These are phyloP conservation scores for Cercospora berteroae DNA, from an alignment of 2,329 filamentous ascomycete species.

Conservation along the genomic window DNA sequence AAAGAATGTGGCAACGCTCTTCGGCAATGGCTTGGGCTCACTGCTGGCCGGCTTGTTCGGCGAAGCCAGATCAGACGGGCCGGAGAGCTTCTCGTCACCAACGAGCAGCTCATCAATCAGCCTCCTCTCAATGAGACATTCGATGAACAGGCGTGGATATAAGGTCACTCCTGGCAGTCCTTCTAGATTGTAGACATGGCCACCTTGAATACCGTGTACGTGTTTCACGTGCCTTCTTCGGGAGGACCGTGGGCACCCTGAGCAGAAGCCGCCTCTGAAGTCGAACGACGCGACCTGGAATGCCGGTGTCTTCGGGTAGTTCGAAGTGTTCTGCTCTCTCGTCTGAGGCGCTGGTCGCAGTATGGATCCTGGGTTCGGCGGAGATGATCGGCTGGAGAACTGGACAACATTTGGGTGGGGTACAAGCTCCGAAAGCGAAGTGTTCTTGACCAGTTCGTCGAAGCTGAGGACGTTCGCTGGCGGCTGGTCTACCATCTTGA, in stretches of 20 bases:
- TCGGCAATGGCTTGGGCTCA: not conserved
- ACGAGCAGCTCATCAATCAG: not conserved
- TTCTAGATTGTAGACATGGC: not conserved
- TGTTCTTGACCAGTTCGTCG: not conserved
- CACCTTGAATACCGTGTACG: not conserved
- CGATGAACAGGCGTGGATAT: not conserved
- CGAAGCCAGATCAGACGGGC: not conserved
- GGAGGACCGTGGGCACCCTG: not conserved
- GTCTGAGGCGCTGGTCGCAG: not conserved
- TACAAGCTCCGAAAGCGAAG: too few relatives aligned
- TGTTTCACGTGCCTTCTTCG: too few relatives aligned
- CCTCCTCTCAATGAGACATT: not conserved
- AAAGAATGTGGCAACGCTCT: not conserved
- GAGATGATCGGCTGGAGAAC: too few relatives aligned
- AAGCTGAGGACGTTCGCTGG: not conserved
- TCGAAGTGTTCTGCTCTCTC: not conserved
- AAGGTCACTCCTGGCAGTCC: not conserved
- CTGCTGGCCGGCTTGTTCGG: not conserved
- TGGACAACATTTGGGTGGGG: too few relatives aligned
- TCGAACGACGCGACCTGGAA: not conserved
- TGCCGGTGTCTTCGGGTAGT: not conserved
- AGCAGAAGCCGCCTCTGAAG: not conserved
- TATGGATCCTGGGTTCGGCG: not conserved
- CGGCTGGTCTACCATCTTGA: not conserved
- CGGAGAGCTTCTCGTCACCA: not conserved